Conservation (phyloP, 192 early-diverging fungal genomes). For the Backusella mclennaniae region DNA sequence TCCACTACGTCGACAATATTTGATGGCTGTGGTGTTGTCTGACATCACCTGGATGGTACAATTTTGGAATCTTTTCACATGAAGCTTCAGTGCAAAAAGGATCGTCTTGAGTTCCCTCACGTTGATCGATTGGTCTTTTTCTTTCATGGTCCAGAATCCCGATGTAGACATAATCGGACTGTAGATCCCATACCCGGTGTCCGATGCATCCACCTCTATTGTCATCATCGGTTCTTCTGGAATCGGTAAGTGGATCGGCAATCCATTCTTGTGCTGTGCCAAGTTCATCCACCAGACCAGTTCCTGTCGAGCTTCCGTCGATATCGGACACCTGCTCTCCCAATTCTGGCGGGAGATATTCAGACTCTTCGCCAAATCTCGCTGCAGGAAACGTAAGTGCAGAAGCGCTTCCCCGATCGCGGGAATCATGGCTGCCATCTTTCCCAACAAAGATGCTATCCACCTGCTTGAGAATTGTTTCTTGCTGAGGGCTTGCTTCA, state of each 20-base stretch:
- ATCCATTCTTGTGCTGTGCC: not conserved
- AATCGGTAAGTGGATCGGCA: not conserved
- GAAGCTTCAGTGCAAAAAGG: not conserved
- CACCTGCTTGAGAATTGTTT: not conserved
- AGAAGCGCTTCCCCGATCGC: too few relatives aligned
- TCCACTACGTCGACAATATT: slow-evolving; percentile 18
- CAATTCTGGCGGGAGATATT: not conserved
- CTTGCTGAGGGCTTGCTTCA: not conserved
- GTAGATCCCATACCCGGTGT: slow-evolving; percentile 15
- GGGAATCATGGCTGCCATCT: slow-evolving; percentile 19
- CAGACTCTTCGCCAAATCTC: not conserved
- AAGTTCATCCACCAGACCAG: not conserved
- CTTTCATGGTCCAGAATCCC: slow-evolving; percentile 7
- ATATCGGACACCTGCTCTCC: not conserved
- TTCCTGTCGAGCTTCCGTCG: not conserved
- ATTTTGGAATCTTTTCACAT: not conserved
- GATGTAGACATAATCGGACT: not conserved
- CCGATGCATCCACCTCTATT: slow-evolving; percentile 9
- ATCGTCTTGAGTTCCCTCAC: slow-evolving; percentile 14
- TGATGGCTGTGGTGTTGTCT: slow-evolving; percentile 25
- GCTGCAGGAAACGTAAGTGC: slow-evolving; percentile 5
- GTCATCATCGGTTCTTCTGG: not conserved
- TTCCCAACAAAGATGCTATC: slow-evolving; percentile 10
- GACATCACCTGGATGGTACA: not conserved
- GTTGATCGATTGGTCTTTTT: slow-evolving; percentile 8